Conservation (phyloP, 768 basidiomycete genomes). For the Lepiota subincarnata region DNA sequence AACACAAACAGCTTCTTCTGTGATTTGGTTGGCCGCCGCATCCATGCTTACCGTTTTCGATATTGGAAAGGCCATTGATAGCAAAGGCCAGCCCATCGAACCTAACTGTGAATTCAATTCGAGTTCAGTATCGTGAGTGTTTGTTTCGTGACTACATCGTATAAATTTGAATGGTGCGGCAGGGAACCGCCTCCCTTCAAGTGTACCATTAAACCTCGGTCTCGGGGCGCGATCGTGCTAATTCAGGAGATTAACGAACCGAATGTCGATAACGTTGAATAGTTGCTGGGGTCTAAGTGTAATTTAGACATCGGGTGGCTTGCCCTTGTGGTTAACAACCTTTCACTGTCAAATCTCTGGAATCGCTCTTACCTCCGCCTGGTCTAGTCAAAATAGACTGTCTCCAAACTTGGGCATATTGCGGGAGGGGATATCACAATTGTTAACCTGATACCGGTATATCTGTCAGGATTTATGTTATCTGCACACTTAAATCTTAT, state of each 20-base stretch:
- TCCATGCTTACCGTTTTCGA: slow-evolving; percentile 10
- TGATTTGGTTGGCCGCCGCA: slow-evolving; percentile 3
- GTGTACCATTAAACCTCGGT: slow-evolving; percentile 2
- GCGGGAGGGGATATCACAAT: too few relatives aligned
- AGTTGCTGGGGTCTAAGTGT: too few relatives aligned
- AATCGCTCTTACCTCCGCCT: too few relatives aligned
- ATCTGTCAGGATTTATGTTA: too few relatives aligned
- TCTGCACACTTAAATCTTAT: too few relatives aligned
- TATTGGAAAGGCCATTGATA: slow-evolving; percentile 1
- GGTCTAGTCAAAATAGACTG: too few relatives aligned
- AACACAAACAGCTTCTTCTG: neutral
- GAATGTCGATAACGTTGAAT: neutral
- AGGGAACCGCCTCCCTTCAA: slow-evolving; percentile 2
- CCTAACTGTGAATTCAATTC: slow-evolving; percentile 22
- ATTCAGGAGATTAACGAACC: neutral
- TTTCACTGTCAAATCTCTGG: too few relatives aligned
- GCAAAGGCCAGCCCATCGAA: slow-evolving; percentile 15
- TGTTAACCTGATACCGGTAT: too few relatives aligned
- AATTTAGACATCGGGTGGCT: too few relatives aligned
- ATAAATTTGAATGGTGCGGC: neutral
- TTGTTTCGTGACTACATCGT: neutral
- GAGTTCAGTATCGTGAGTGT: slow-evolving; percentile 22
- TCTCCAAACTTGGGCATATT: too few relatives aligned
- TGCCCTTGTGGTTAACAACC: too few relatives aligned
- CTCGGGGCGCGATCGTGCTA: neutral